A percentile compares a stretch with the other conserved stretches of the same genome.
Conservation (phyloP, 352 stramenopile species). For the Globisporangium emineosum region DNA sequence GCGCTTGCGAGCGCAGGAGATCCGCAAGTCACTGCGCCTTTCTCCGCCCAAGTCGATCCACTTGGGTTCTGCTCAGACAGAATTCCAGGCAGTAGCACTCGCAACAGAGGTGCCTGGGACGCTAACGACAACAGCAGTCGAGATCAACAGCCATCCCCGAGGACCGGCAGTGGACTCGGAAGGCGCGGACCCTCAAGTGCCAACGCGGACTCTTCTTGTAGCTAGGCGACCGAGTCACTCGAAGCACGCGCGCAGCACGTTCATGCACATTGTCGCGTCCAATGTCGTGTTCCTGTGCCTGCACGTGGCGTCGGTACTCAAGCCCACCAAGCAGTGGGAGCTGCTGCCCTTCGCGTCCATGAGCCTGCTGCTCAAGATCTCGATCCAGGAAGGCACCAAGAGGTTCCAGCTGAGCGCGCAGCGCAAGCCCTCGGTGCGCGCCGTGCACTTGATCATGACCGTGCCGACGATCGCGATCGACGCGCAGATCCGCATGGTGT, state of each 20-base stretch:
- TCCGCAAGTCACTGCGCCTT: background rate
- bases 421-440: slow-evolving; percentile 20
- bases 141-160: background rate
- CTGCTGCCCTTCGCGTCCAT: slow-evolving; percentile 22
- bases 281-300: slow-evolving; percentile 22
- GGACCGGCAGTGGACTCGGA: background rate
- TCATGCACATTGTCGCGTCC: slow-evolving; percentile 16
- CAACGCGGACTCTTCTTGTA: background rate
- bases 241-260: slow-evolving; percentile 11
- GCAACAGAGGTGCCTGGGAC: background rate
- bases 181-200: background rate
- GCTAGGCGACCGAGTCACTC: slow-evolving; percentile 8
- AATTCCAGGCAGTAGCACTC: background rate
- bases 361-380: slow-evolving; percentile 30
- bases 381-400: slow-evolving; percentile 30
- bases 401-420: slow-evolving; percentile 18
- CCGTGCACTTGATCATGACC: slow-evolving; percentile 27
- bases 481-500: slow-evolving; percentile 32
- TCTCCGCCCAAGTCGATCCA: background rate
- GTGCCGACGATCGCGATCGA: slow-evolving; percentile 32
- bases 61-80: background rate
- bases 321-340: slow-evolving; percentile 23
- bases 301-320: slow-evolving; percentile 20
- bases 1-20: background rate
- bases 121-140: background rate